Evolutionary conservation across 441 rosid genomes (phyloP).

Genomic region (Aquilaria agallochum): DNA sequence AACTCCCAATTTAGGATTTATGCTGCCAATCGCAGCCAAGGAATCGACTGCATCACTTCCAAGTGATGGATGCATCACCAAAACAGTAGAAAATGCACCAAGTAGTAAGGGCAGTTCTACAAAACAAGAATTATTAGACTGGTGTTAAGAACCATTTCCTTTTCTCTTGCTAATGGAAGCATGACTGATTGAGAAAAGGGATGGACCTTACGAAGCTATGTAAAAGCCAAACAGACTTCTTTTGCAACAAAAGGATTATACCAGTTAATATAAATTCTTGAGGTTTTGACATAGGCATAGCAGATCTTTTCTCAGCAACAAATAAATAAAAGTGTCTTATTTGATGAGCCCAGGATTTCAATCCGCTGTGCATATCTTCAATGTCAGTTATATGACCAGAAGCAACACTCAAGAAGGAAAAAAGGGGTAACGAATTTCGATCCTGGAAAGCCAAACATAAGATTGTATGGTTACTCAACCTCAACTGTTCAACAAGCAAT

Average conservation of each 20-base stretch:
- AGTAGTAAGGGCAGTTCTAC: constrained; percentile 62
- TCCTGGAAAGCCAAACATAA: constrained; percentile 48
- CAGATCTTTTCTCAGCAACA: constrained; percentile 42
- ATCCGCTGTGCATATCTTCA: constrained; percentile 29
- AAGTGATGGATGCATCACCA: constrained; percentile 67
- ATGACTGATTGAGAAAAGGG: too few relatives aligned
- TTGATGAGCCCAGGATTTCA: constrained; percentile 58
- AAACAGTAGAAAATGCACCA: constrained; percentile 59
- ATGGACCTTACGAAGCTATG: too few relatives aligned
- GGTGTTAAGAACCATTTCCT: too few relatives aligned
- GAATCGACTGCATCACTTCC: constrained; percentile 56
- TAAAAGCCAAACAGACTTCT: too few relatives aligned
- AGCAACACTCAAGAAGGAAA: constrained; percentile 49
- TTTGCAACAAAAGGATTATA: constrained; percentile 11
- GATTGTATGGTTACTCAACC: constrained; percentile 10
- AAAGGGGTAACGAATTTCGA: constrained; percentile 31
- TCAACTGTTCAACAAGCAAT: constrained; percentile 11
- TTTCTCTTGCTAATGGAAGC: too few relatives aligned
- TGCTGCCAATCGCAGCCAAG: constrained; percentile 52
- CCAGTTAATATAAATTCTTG: constrained; percentile 39
- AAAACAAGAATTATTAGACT: background rate
- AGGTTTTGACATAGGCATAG: constrained; percentile 34
- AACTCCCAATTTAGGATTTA: constrained; percentile 75
- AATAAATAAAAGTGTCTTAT: constrained; percentile 50
- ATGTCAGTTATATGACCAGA: constrained; percentile 30